These are phyloP conservation scores for Pisolithus marmoratus DNA, from an alignment of 768 basidiomycete genomes.

Conservation along the genomic window DNA sequence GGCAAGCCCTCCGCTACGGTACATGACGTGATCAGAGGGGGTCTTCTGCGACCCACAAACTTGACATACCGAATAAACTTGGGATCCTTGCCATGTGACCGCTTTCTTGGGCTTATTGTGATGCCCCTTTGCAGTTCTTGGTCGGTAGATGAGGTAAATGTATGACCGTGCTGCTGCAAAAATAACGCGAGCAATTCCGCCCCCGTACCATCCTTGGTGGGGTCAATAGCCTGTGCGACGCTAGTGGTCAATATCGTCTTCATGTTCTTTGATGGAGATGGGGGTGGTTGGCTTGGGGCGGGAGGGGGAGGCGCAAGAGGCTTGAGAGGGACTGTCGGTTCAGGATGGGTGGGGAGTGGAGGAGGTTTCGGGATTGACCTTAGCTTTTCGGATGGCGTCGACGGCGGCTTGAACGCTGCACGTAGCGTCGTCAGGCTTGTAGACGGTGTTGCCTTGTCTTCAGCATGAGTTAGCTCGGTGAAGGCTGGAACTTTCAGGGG, in stretches of 20 bases:
- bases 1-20: slow-evolving; percentile 51
- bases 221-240: slow-evolving; percentile 48
- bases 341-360: slow-evolving; percentile 14
- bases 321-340: slow-evolving; percentile 14
- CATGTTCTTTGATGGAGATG: slow-evolving; percentile 31
- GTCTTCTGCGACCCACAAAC: neutral
- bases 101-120: slow-evolving; percentile 55
- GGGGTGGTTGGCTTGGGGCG: neutral
- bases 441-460: slow-evolving; percentile 1
- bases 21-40: neutral
- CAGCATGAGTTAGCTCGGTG: neutral
- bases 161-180: slow-evolving; percentile 40
- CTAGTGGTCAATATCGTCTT: slow-evolving; percentile 47
- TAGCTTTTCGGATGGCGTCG: slow-evolving; percentile 11
- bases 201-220: slow-evolving; percentile 43
- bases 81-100: slow-evolving; percentile 34
- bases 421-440: slow-evolving; percentile 1
- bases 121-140: slow-evolving; percentile 44
- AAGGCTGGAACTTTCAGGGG: slow-evolving; percentile 14
- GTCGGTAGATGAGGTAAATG: slow-evolving; percentile 31
- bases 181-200: slow-evolving; percentile 51
- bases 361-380: slow-evolving; percentile 26
- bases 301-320: slow-evolving; percentile 25
- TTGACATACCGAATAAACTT: slow-evolving; percentile 44
- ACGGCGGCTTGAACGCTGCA: slow-evolving; percentile 6